A percentile compares a stretch with the other conserved stretches of the same genome.
These are phyloP conservation scores for Melocanna baccifera DNA, from an alignment of 176 grass and related monocot genomes.

Conservation along the genomic window DNA sequence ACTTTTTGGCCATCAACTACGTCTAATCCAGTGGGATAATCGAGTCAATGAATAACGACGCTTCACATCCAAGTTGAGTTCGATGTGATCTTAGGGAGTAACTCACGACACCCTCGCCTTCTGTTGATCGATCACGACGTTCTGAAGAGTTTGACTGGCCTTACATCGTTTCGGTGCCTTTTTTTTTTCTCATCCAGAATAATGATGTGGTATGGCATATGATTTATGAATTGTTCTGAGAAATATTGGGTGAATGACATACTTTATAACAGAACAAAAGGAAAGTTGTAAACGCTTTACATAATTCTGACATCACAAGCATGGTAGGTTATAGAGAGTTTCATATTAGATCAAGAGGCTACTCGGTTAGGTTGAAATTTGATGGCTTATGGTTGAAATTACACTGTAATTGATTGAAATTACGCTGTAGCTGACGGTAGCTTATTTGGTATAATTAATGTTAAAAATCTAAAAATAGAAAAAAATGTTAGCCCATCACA, in stretches of 20 bases:
- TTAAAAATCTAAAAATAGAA: too few relatives aligned
- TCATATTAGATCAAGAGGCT: not conserved
- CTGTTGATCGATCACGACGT: not conserved
- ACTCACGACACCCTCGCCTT: slow-evolving; percentile 1
- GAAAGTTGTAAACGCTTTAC: not conserved
- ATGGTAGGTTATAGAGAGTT: not conserved
- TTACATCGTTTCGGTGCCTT: not conserved
- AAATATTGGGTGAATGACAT: not conserved
- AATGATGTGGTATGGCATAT: slow-evolving; percentile 1
- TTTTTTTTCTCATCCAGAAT: not conserved
- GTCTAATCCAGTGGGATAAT: slow-evolving; percentile 12
- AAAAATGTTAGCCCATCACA: too few relatives aligned
- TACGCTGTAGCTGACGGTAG: too few relatives aligned
- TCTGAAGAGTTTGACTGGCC: not conserved
- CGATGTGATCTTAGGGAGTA: slow-evolving; percentile 26
- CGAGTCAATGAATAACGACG: slow-evolving; percentile 17
- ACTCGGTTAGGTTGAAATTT: too few relatives aligned
- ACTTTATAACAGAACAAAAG: not conserved
- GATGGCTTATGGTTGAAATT: too few relatives aligned
- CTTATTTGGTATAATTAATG: too few relatives aligned
- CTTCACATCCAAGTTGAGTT: not conserved
- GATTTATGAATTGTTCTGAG: not conserved
- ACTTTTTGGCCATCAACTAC: slow-evolving; percentile 33
- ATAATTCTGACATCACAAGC: not conserved
- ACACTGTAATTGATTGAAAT: too few relatives aligned